Conservation (phyloP, 768 basidiomycete species). For the Suillus lakei region DNA sequence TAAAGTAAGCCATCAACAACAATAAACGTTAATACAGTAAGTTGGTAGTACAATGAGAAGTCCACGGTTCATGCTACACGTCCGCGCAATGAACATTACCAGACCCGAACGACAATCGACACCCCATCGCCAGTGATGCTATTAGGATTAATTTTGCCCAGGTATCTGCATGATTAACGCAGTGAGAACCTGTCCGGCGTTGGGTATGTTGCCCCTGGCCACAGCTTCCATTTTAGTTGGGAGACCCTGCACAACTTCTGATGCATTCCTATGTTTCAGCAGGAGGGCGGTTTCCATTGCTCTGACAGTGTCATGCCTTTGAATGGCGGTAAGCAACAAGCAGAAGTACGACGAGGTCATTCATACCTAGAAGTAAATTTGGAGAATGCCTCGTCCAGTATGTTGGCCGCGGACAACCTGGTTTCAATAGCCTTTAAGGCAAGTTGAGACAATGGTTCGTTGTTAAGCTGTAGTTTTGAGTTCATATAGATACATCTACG, state of each 20-base stretch:
- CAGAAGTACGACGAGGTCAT: background rate
- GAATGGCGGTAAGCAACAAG: background rate
- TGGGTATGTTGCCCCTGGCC: constrained; percentile 9
- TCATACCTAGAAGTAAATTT: constrained; percentile 15
- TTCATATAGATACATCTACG: background rate
- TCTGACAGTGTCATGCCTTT: constrained; percentile 11
- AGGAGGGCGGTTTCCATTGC: constrained; percentile 11
- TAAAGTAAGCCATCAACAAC: background rate
- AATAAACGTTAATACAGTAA: background rate
- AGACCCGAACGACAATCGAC: background rate
- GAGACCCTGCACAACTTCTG: constrained; percentile 9
- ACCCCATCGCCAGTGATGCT: too few species aligned
- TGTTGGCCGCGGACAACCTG: constrained; percentile 9
- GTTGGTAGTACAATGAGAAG: background rate
- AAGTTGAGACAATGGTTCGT: constrained; percentile 5
- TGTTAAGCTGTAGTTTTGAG: constrained; percentile 4
- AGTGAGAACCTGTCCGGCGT: constrained; percentile 9
- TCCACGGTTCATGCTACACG: background rate
- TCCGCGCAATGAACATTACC: background rate
- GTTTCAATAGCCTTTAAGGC: constrained; percentile 10
- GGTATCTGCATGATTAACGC: constrained; percentile 2
- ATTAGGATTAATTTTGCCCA: background rate
- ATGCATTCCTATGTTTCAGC: constrained; percentile 1
- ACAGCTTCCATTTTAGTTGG: constrained; percentile 10
- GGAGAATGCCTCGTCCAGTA: constrained; percentile 15